Evolutionary conservation across 179 eudicot genomes (phyloP).

Genomic region (Gypsophila paniculata): DNA sequence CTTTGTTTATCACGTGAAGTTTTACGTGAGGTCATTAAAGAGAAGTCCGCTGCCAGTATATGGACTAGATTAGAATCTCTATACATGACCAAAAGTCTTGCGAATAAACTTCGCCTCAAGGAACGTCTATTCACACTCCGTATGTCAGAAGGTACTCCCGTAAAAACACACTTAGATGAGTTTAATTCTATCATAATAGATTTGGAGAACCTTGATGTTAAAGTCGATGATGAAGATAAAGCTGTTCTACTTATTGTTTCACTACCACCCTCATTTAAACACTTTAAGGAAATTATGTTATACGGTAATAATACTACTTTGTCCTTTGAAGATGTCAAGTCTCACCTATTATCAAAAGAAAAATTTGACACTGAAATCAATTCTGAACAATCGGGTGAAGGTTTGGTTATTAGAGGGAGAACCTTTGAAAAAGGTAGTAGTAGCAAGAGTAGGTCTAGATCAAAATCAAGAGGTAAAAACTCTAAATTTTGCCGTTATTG

Average conservation of each 20-base stretch:
- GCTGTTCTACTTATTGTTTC: neutral
- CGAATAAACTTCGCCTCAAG: neutral
- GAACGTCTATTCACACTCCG: neutral
- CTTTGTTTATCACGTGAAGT: neutral
- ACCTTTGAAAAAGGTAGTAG: too few relatives aligned
- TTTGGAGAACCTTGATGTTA: neutral
- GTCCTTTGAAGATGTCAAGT: too few relatives aligned
- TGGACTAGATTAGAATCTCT: neutral
- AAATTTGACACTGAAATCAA: too few relatives aligned
- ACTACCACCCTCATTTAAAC: neutral
- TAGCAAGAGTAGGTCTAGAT: too few relatives aligned
- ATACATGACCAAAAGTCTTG: conserved; percentile 3
- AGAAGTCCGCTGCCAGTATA: neutral
- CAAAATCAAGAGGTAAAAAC: too few relatives aligned
- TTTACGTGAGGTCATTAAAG: neutral
- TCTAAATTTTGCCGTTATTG: too few relatives aligned
- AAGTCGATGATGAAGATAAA: neutral
- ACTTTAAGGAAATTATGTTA: too few relatives aligned
- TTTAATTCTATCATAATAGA: neutral
- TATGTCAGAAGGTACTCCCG: neutral
- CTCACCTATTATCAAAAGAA: too few relatives aligned
- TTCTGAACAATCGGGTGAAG: too few relatives aligned
- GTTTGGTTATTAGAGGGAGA: too few relatives aligned
- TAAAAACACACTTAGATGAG: neutral
- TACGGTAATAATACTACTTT: too few relatives aligned